A percentile compares a stretch with the other conserved stretches of the same genome.
phyloP scores from a whole-genome alignment of 208 protist species.

The Blastocrithidia nonstop region DNA sequence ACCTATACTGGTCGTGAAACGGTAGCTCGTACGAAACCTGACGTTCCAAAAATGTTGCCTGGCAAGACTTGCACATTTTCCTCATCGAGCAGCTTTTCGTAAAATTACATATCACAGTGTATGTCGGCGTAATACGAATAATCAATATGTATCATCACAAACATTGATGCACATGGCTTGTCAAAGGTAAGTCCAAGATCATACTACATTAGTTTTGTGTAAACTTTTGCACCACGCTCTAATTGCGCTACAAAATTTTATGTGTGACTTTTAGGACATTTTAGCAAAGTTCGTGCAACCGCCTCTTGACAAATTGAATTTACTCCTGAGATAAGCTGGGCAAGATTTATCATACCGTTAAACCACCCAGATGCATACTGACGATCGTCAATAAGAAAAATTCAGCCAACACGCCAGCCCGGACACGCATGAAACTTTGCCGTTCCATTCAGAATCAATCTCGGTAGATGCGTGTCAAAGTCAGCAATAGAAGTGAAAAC shows the following conservation, averaged over 20 bases:
- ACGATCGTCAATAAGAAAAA: conserved; percentile 53
- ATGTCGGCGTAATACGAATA: conserved; percentile 49
- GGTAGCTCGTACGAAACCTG: conserved; percentile 63
- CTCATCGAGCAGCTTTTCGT: conserved; percentile 54
- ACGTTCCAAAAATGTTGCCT: conserved; percentile 69
- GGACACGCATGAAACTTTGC: conserved; percentile 88
- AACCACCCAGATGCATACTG: conserved; percentile 13
- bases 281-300: conserved; percentile 56
- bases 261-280: conserved; percentile 33
- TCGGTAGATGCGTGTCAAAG: conserved; percentile 69
- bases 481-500: conserved; percentile 66
- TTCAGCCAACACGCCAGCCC: conserved; percentile 88
- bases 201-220: conserved; percentile 19
- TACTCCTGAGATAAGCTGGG: conserved; percentile 72
- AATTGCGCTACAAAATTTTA: conserved; percentile 27
- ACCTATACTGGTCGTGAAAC: conserved; percentile 50
- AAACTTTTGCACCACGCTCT: conserved; percentile 18
- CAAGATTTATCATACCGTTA: conserved; percentile 27
- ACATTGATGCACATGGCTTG: conserved; percentile 77
- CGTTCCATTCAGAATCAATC: conserved; percentile 75
- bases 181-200: conserved; percentile 32
- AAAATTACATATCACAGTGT: conserved; percentile 66
- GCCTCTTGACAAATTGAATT: conserved; percentile 82
- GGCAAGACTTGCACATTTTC: no score
- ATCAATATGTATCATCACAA: conserved; percentile 79